These are phyloP conservation scores for Pythium chondricola DNA, from an alignment of 352 stramenopile genomes.

Conservation along the genomic window DNA sequence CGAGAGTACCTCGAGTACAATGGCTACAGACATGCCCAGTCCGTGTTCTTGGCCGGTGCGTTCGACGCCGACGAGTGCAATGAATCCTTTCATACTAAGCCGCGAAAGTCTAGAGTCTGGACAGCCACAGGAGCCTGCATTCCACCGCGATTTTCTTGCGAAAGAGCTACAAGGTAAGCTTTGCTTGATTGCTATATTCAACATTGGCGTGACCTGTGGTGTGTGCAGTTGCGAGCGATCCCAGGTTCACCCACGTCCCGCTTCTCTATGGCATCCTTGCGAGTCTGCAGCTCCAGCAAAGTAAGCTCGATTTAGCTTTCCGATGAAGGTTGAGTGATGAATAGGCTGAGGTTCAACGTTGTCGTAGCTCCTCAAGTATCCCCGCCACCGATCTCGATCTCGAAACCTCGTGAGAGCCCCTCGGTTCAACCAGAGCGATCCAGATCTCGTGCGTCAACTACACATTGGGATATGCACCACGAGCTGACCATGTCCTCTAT, in stretches of 20 bases:
- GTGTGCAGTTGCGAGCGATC: conserved; percentile 48
- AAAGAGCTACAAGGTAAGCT: conserved; percentile 61
- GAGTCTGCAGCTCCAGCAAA: conserved; percentile 33
- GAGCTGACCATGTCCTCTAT: too few relatives aligned
- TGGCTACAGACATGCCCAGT: conserved; percentile 86
- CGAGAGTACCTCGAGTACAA: conserved; percentile 93
- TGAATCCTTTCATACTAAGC: conserved; percentile 1
- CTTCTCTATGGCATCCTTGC: conserved; percentile 81
- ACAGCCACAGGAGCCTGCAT: conserved; percentile 69
- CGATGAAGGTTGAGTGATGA: too few relatives aligned
- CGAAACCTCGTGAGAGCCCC: too few relatives aligned
- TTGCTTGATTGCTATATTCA: neutral
- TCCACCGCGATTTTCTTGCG: conserved; percentile 78
- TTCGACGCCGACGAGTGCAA: neutral
- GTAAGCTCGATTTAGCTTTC: too few relatives aligned
- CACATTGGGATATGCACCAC: too few relatives aligned
- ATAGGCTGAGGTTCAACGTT: too few relatives aligned
- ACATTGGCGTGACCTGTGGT: neutral
- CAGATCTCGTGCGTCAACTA: too few relatives aligned
- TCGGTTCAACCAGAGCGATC: too few relatives aligned
- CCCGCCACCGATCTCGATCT: too few relatives aligned
- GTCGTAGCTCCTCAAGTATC: too few relatives aligned
- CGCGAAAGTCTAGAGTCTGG: conserved; percentile 50
- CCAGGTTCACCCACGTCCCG: conserved; percentile 60
- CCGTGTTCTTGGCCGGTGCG: conserved; percentile 75